phyloP scores from a whole-genome alignment of 345 rosid genomes.

The Hypericum perforatum region DNA sequence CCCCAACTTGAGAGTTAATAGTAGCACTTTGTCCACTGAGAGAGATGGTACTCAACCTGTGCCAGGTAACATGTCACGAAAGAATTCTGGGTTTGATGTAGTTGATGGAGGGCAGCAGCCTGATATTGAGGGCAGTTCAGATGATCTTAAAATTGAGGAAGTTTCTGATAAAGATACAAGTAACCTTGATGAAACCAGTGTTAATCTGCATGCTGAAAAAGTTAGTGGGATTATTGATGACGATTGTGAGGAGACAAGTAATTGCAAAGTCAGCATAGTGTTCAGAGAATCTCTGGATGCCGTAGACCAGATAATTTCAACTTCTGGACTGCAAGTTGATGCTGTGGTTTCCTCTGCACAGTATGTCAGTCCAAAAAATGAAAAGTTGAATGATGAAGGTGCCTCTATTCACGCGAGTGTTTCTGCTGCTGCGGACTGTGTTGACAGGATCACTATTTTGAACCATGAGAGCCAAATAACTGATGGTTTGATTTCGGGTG shows the following conservation, averaged over 20 bases:
- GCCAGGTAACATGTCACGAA: conserved; percentile 25
- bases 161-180: conserved; percentile 28
- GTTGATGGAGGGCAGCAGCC: conserved; percentile 29
- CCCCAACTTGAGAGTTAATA: conserved; percentile 36
- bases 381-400: conserved; percentile 23
- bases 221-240: conserved; percentile 10
- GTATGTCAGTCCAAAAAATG: conserved; percentile 16
- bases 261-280: conserved; percentile 20
- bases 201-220: conserved; percentile 14
- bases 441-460: not conserved
- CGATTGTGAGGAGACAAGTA: conserved; percentile 12
- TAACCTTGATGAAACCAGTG: conserved; percentile 18
- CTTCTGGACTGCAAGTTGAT: conserved; percentile 33
- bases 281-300: conserved; percentile 25
- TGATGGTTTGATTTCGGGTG: no score
- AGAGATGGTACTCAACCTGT: conserved; percentile 27
- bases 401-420: conserved; percentile 15
- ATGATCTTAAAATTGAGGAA: conserved; percentile 20
- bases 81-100: conserved; percentile 25
- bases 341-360: conserved; percentile 12
- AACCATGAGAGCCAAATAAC: no score
- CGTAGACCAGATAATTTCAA: conserved; percentile 24
- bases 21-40: conserved; percentile 21
- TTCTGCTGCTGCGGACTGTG: conserved; percentile 14
- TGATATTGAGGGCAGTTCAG: conserved; percentile 30